Evolutionary conservation across 129 eudicot species (phyloP).

Genomic region (Apium graveolens): DNA sequence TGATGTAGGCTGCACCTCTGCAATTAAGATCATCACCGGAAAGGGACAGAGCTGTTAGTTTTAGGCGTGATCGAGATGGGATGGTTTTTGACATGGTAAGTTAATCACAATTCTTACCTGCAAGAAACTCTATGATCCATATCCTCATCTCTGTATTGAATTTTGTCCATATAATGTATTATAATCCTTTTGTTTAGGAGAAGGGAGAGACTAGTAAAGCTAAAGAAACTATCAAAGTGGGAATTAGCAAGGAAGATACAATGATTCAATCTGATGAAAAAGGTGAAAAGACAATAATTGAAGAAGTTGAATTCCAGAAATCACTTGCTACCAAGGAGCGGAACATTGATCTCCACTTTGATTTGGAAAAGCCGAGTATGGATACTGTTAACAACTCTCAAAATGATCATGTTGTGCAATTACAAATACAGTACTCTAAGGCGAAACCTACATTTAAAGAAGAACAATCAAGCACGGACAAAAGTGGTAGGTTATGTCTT

Average conservation of each 20-base stretch:
- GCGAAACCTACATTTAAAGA: slow-evolving; percentile 18
- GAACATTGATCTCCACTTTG: slow-evolving; percentile 39
- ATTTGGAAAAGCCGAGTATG: slow-evolving; percentile 51
- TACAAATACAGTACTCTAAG: slow-evolving; percentile 40
- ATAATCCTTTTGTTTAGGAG: slow-evolving; percentile 25
- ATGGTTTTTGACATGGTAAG: slow-evolving; percentile 27
- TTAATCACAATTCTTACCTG: neutral
- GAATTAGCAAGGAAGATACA: slow-evolving; percentile 21
- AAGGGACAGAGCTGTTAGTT: slow-evolving; percentile 30
- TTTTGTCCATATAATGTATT: neutral
- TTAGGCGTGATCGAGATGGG: slow-evolving; percentile 24
- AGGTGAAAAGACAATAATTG: slow-evolving; percentile 20
- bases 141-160: neutral
- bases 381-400: slow-evolving; percentile 40
- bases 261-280: slow-evolving; percentile 24
- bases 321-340: slow-evolving; percentile 28
- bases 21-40: slow-evolving; percentile 62
- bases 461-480: slow-evolving; percentile 41
- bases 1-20: slow-evolving; percentile 87
- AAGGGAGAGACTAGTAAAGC: slow-evolving; percentile 17
- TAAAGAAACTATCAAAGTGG: slow-evolving; percentile 29
- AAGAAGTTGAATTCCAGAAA: slow-evolving; percentile 31
- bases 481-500: slow-evolving; percentile 33
- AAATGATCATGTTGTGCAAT: slow-evolving; percentile 30
- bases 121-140: too few species aligned